Evolutionary conservation across 441 rosid species (phyloP).

Genomic region (Pelargonium cotyledonis): DNA sequence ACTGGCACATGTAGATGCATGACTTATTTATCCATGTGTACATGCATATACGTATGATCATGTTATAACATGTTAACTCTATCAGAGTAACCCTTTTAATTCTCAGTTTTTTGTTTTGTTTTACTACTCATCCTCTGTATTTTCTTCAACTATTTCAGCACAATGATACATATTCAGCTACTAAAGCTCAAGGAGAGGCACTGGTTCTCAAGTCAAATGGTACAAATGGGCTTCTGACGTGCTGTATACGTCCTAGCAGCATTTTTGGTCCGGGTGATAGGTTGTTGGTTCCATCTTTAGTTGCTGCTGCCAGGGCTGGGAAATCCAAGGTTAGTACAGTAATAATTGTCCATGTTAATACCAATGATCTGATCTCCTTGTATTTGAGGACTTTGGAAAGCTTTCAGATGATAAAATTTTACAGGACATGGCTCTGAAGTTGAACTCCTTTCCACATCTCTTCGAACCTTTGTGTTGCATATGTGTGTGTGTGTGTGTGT

Average conservation of each 20-base stretch:
- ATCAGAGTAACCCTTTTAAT: not conserved
- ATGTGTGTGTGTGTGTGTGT: too few species aligned
- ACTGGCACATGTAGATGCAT: not conserved
- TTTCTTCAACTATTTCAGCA: conserved; percentile 43
- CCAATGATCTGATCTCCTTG: not conserved
- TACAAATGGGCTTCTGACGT: conserved; percentile 66
- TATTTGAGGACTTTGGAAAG: too few species aligned
- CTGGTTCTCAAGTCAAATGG: conserved; percentile 66
- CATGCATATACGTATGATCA: not conserved
- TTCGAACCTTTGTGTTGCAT: too few species aligned
- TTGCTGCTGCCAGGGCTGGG: conserved; percentile 79
- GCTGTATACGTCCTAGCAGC: conserved; percentile 86
- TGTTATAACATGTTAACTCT: too few species aligned
- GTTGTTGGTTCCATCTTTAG: conserved; percentile 74
- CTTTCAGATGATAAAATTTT: too few species aligned
- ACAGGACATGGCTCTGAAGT: too few species aligned
- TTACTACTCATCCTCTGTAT: not conserved
- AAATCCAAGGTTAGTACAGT: conserved; percentile 66
- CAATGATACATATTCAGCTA: conserved; percentile 78
- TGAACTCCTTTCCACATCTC: too few species aligned
- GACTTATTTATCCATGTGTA: not conserved
- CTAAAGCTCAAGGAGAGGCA: conserved; percentile 86
- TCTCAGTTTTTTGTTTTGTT: not conserved
- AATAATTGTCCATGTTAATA: conserved; percentile 6
- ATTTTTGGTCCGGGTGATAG: conserved; percentile 94